These are phyloP conservation scores for Alternaria postmessia DNA, from an alignment of 2,329 filamentous ascomycete genomes.

Conservation along the genomic window DNA sequence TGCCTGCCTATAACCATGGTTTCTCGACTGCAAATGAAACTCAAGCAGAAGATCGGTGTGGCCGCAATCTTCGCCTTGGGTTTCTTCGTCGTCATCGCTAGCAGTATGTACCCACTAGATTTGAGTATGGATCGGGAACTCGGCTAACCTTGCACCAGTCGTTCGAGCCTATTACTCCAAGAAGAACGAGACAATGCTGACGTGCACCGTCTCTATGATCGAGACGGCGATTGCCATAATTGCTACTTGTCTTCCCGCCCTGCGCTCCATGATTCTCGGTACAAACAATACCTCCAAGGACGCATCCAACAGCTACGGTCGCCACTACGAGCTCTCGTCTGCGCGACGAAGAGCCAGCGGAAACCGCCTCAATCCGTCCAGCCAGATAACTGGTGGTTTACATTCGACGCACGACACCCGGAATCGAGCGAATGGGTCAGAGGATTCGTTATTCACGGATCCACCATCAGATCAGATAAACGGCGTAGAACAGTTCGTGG, in stretches of 20 bases:
- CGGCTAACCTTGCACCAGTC: constrained; percentile 21
- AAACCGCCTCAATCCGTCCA: constrained; percentile 9
- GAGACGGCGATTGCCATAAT: constrained; percentile 51
- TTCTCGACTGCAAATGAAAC: constrained; percentile 31
- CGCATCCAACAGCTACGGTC: constrained; percentile 30
- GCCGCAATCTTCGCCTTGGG: constrained; percentile 34
- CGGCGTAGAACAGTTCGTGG: not conserved
- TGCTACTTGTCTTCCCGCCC: constrained; percentile 49
- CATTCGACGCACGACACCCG: constrained; percentile 1
- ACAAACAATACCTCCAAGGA: constrained; percentile 24
- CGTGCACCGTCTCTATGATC: constrained; percentile 35
- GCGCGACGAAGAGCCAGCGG: constrained; percentile 21
- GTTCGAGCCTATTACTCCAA: constrained; percentile 33
- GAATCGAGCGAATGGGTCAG: constrained; percentile 20
- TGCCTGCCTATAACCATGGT: constrained; percentile 34
- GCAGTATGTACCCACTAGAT: constrained; percentile 21
- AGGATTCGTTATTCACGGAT: constrained; percentile 24
- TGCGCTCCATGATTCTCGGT: constrained; percentile 32
- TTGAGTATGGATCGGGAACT: not conserved
- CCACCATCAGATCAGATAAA: constrained; percentile 1
- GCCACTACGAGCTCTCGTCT: constrained; percentile 34
- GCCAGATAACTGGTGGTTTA: constrained; percentile 4
- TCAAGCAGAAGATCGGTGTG: constrained; percentile 34
- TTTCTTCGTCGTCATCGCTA: constrained; percentile 34
- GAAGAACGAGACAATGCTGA: constrained; percentile 32